A percentile compares a stretch with the other conserved stretches of the same genome.
These are phyloP conservation scores for Sorghum bicolor DNA, from an alignment of 176 grass and related monocot species.

Conservation along the genomic window Sorghum_bicolor_NCBIv3 NC_012870.2:77185501-77186000, in stretches of 20 bases:
- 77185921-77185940: neutral
- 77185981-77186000: neutral
- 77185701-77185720: neutral
- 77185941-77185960: slow-evolving; percentile 10
- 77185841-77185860: neutral
- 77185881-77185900: neutral
- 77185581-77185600: neutral
- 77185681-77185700: neutral
- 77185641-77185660: neutral
- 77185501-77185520: slow-evolving; percentile 11
- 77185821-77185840: neutral
- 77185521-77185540: neutral
- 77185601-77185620: slow-evolving; percentile 11
- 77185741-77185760: neutral
- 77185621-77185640: neutral
- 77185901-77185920: neutral
- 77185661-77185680: slow-evolving; percentile 27
- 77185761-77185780: neutral
- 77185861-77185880: slow-evolving; percentile 12
- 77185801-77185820: neutral
- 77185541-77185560: neutral
- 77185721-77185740: neutral
- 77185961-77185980: neutral
- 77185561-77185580: neutral
- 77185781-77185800: neutral